Conservation (phyloP, 78 protist genomes). For the Polysphondylium violaceum region DNA sequence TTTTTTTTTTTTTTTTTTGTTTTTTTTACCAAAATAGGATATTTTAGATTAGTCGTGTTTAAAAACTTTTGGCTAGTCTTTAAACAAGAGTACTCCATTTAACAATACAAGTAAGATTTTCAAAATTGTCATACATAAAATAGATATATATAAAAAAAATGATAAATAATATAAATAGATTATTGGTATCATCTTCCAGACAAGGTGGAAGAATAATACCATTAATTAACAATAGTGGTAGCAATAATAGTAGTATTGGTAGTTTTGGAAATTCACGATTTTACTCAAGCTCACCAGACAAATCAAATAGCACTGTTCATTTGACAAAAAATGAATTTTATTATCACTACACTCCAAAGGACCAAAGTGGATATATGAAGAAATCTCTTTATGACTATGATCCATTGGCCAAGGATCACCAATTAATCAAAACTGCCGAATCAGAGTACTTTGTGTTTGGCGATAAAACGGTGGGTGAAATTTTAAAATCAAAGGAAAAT, state of each 20-base stretch:
- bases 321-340: no score
- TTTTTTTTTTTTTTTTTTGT: slow-evolving; percentile 1
- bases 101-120: no score
- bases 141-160: background rate
- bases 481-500: slow-evolving; percentile 7
- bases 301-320: no score
- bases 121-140: no score
- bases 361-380: background rate
- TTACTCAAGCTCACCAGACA: background rate
- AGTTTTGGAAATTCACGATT: background rate
- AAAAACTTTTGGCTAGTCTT: no score
- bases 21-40: background rate
- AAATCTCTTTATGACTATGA: slow-evolving; percentile 56
- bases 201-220: no score
- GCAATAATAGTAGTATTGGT: background rate
- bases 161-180: slow-evolving; percentile 1
- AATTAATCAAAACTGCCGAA: background rate
- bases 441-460: slow-evolving; percentile 63
- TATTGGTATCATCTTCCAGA: no score
- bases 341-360: background rate
- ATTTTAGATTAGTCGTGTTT: no score
- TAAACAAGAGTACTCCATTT: no score
- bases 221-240: background rate
- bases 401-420: background rate
- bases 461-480: slow-evolving; percentile 26